A percentile compares a stretch with the other conserved stretches of the same genome.
Evolutionary conservation across 2,329 filamentous ascomycete species (phyloP).

Genomic region (Cercospora sp.): DNA sequence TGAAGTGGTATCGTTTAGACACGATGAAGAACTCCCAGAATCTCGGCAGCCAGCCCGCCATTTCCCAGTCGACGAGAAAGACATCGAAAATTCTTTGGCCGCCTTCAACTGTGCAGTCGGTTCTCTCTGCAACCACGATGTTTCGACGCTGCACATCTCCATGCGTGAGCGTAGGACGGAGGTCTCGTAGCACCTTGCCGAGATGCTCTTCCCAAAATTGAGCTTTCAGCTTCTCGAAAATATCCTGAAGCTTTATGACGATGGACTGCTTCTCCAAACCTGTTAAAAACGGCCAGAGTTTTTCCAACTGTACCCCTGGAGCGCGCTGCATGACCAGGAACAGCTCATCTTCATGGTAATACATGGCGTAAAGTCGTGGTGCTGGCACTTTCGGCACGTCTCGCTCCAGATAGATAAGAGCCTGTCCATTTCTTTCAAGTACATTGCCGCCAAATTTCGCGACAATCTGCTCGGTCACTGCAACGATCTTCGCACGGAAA

Average conservation of each 20-base stretch:
- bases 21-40: constrained; percentile 17
- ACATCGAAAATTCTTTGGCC: background rate
- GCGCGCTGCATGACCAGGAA: constrained; percentile 18
- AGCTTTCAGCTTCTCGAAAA: constrained; percentile 17
- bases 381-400: constrained; percentile 8
- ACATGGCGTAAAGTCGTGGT: constrained; percentile 17
- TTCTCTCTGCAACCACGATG: constrained; percentile 1
- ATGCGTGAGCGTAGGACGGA: constrained; percentile 8
- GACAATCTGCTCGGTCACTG: background rate
- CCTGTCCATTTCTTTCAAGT: constrained; percentile 8
- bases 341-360: background rate
- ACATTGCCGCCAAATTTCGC: constrained; percentile 10
- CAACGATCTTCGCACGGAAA: background rate
- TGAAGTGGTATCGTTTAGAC: background rate
- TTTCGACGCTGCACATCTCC: constrained; percentile 14
- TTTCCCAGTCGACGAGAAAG: constrained; percentile 17
- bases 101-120: background rate
- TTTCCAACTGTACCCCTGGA: constrained; percentile 7
- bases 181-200: background rate
- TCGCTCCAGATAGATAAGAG: constrained; percentile 18
- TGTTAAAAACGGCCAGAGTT: background rate
- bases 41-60: constrained; percentile 13
- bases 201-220: constrained; percentile 6
- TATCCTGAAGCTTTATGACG: background rate
- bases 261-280: background rate